Percentiles rank a stretch among this genome's conserved stretches.
Evolutionary conservation across 2,329 filamentous ascomycete species (phyloP).

Genomic region (Parascedosporium putredinis): DNA sequence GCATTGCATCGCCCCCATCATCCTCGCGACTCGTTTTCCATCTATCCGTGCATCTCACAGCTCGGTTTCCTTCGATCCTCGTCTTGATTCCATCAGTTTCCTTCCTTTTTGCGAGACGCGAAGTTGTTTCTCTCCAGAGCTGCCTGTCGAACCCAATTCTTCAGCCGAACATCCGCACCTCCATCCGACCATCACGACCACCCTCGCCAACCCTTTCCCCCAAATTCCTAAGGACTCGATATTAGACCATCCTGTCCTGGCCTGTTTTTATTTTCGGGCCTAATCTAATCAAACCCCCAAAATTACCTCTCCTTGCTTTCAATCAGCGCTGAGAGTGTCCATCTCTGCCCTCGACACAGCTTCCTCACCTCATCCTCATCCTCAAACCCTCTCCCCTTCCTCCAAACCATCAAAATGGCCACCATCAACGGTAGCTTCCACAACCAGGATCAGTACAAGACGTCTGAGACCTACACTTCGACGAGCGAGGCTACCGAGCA

Average conservation of each 20-base stretch:
- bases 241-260: background rate
- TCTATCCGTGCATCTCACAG: background rate
- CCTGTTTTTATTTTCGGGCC: conserved; percentile 2
- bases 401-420: conserved; percentile 7
- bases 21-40: background rate
- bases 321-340: background rate
- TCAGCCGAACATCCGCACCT: no score
- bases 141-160: conserved; percentile 2
- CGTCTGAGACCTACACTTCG: conserved; percentile 15
- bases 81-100: background rate
- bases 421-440: conserved; percentile 45
- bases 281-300: background rate
- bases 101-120: background rate
- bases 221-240: background rate
- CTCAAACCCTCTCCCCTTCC: conserved; percentile 6
- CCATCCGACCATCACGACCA: background rate
- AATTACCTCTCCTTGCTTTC: conserved; percentile 5
- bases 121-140: background rate
- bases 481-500: conserved; percentile 19
- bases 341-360: no score
- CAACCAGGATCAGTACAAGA: conserved; percentile 33
- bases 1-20: conserved; percentile 4
- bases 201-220: no score
- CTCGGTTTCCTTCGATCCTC: background rate
- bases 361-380: background rate